A percentile compares a stretch with the other conserved stretches of the same genome.
Conservation (phyloP, 345 rosid species). For the Melaleuca alternifolia region DNA sequence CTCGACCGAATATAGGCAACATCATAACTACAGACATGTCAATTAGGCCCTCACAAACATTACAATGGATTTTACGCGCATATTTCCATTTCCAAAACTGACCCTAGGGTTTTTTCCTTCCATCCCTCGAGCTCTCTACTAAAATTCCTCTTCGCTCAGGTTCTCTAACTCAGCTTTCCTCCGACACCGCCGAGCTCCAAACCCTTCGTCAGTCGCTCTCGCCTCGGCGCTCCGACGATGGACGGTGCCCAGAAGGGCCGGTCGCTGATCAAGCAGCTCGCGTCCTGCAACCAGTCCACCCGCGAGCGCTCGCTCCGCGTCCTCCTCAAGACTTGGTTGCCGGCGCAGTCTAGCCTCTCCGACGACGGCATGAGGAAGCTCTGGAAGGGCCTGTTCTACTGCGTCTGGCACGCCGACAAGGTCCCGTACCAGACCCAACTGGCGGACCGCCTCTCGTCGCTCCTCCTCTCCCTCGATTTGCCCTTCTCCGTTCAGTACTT, state of each 20-base stretch:
- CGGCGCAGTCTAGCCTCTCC: conserved; percentile 38
- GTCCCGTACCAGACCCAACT: conserved; percentile 54
- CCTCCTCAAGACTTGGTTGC: conserved; percentile 66
- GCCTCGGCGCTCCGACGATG: neutral
- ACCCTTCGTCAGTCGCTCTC: neutral
- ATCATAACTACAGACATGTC: neutral
- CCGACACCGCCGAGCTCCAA: neutral
- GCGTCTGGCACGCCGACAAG: conserved; percentile 97
- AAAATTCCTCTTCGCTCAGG: neutral
- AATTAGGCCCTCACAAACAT: neutral
- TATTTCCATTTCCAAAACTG: neutral
- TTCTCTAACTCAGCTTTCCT: neutral
- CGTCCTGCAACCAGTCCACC: conserved; percentile 46
- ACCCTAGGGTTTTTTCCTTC: neutral
- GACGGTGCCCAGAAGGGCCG: neutral
- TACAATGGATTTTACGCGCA: neutral
- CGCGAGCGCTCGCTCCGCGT: conserved; percentile 52
- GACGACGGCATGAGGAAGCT: conserved; percentile 81
- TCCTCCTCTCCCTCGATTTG: conserved; percentile 36
- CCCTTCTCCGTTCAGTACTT: conserved; percentile 53
- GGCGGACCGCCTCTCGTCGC: conserved; percentile 44
- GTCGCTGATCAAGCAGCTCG: conserved; percentile 59
- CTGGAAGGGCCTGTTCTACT: conserved; percentile 96
- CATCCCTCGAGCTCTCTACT: neutral
- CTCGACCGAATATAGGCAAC: neutral